A percentile compares a stretch with the other conserved stretches of the same genome.
Conservation (phyloP, 306 rosid genomes). For the Lathyrus aphaca region DNA sequence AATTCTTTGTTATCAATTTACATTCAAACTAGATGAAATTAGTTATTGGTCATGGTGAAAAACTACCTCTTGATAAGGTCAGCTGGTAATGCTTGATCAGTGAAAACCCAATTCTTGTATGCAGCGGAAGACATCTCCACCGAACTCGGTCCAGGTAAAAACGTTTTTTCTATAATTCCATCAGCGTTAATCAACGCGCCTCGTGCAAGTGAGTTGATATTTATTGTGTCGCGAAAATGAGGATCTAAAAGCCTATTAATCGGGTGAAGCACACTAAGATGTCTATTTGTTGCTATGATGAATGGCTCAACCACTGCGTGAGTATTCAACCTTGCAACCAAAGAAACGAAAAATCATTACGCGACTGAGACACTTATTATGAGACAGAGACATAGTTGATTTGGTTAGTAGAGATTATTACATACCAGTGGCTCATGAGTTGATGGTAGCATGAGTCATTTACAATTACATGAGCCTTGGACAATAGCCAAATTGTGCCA, state of each 20-base stretch:
- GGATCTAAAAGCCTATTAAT: slow-evolving; percentile 43
- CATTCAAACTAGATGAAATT: neutral
- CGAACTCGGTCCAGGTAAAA: slow-evolving; percentile 39
- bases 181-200: slow-evolving; percentile 36
- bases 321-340: slow-evolving; percentile 60
- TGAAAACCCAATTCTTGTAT: slow-evolving; percentile 49
- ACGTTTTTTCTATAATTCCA: slow-evolving; percentile 44
- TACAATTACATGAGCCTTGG: slow-evolving; percentile 69
- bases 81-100: slow-evolving; percentile 46
- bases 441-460: slow-evolving; percentile 65
- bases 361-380: neutral
- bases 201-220: slow-evolving; percentile 44
- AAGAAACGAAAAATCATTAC: neutral
- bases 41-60: neutral
- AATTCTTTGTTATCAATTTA: neutral
- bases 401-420: neutral
- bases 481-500: slow-evolving; percentile 61
- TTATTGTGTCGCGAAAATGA: slow-evolving; percentile 51
- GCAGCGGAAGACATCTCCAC: slow-evolving; percentile 41
- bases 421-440: slow-evolving; percentile 69
- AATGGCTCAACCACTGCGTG: slow-evolving; percentile 78
- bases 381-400: neutral
- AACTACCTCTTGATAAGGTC: slow-evolving; percentile 48
- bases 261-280: slow-evolving; percentile 47
- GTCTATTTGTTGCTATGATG: slow-evolving; percentile 48